Evolutionary conservation across 257 asterid genomes (phyloP), one percentile per base, ranked within the genome.

Genomic region (Solanum commersonii): DNA sequence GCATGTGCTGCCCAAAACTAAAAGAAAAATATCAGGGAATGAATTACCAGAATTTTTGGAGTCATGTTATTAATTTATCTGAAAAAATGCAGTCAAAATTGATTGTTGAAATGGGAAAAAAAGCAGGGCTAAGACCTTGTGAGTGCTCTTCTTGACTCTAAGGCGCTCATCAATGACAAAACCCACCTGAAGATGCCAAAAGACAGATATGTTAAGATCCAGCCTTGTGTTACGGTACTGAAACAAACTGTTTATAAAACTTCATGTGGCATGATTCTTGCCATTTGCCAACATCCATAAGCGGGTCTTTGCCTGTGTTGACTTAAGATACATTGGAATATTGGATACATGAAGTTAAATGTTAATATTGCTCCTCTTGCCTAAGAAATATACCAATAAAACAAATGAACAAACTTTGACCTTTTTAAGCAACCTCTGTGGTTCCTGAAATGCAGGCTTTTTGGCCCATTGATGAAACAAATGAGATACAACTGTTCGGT

Each of bases 401-500:
- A 84, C 14, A 35, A 42, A 84, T 15, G 33, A 87, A 88, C 89
- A 65, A 73, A 59, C 59, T 72, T 49, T 91, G 83, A 94, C 99
- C 98, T 97, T 97, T 92, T 85, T 94, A 87, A 97, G 98, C 87
- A 97, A 90, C 92, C 99, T 94, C 93, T 94, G 95, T 73, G 98
- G 98, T 82, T 97, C 98, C 87, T 92, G 96, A 93, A 97, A 97
- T 88, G 99, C 99, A 59, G 99, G 94, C 86, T 93, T 97, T 90
- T 94, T 97, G 35, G 98, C 99, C 99, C 99, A 97, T 87, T 96
- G 92, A 91, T 93, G 98, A 91, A 97, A 97, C 87, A 97, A 83
- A 92, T 92, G 99, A 70, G 99, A 97, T 86, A 97, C 94, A 29
- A 93, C 93, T 74, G 95, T 94, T 88, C 98, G 92, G 87, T 93